Evolutionary conservation across 805 yeast genomes (phyloP), one percentile per base, ranked within the genome.

Genomic region (Saccharomycopsis fibuligera): DNA sequence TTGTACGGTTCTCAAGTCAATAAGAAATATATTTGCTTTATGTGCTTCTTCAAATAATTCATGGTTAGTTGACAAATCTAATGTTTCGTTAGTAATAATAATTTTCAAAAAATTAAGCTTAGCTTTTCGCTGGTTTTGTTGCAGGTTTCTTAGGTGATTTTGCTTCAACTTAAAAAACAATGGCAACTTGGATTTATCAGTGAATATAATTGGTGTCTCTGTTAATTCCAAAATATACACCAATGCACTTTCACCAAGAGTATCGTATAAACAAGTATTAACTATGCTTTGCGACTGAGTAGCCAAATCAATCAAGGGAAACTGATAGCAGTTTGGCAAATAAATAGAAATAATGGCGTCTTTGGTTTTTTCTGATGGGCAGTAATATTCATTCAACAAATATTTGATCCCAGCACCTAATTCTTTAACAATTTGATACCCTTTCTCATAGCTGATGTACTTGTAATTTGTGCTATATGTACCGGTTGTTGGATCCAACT

Each of bases 221-320:
- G 87, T 79, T 50, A 80, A 63, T 39, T 66, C 67, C 60, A 85
- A 66, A 57, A 85, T 83, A 59, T 81, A 81, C 50, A 73, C 74
- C 3, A 86, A 73, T 3, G 91, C 73, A 37, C 70, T 72, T 1
- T 79, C 70, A 4, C 82, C 83, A 48, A 78, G 60, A 5, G 82
- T 75, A 52, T 78, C 82, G 57, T 78, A 78, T 19, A 78, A 60
- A 4, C 79, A 72, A 5, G 80, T 78, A 50, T 72, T 70, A 14
- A 76, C 62, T 8, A 69, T 72, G 61, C 74, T 73, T 66, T 77
- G 81, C 6, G 78, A 70, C 38, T 70, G 73, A 57, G 83, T 76
- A 0, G 88, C 89, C 57, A 83, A 62, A 64, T 85, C 93, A 29
- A 83, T 62, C 16, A 83, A 60, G 29, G 74, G 69, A 90, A 91